Evolutionary conservation across 2,329 filamentous ascomycete species (phyloP).

Genomic region (Pseudocercospora cruenta): DNA sequence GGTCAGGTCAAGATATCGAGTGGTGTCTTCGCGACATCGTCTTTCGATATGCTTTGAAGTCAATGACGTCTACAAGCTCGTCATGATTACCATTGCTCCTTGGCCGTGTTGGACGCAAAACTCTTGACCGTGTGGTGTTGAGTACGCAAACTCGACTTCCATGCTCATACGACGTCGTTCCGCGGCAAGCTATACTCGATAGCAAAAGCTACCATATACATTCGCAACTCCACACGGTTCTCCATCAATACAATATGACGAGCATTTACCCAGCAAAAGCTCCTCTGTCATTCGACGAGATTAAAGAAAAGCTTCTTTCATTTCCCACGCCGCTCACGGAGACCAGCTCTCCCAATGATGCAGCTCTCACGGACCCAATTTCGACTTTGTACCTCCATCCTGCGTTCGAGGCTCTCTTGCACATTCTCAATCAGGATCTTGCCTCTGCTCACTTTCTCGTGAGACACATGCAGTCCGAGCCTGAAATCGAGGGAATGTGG

Average conservation of each 20-base stretch:
- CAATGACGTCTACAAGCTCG: neutral
- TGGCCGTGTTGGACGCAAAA: neutral
- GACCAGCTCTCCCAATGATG: constrained; percentile 27
- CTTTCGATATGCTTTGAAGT: neutral
- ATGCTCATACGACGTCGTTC: neutral
- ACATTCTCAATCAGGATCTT: constrained; percentile 57
- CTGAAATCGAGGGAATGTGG: constrained; percentile 56
- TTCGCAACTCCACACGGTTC: neutral
- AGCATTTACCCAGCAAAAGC: constrained; percentile 10
- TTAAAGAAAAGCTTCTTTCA: constrained; percentile 37
- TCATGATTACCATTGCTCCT: neutral
- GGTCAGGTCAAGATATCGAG: neutral
- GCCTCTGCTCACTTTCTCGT: constrained; percentile 57
- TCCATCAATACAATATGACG: constrained; percentile 1
- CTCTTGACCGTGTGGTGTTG: neutral
- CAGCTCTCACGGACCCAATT: constrained; percentile 34
- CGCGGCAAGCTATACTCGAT: neutral
- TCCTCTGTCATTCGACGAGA: constrained; percentile 33
- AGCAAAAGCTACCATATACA: neutral
- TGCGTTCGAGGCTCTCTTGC: constrained; percentile 54
- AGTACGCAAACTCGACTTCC: neutral
- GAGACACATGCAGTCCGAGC: constrained; percentile 55
- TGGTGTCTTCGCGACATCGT: neutral
- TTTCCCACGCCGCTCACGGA: constrained; percentile 34
- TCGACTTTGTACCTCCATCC: constrained; percentile 46